Evolutionary conservation across 805 yeast species (phyloP).

Genomic region (Nakazawaea holstii): DNA sequence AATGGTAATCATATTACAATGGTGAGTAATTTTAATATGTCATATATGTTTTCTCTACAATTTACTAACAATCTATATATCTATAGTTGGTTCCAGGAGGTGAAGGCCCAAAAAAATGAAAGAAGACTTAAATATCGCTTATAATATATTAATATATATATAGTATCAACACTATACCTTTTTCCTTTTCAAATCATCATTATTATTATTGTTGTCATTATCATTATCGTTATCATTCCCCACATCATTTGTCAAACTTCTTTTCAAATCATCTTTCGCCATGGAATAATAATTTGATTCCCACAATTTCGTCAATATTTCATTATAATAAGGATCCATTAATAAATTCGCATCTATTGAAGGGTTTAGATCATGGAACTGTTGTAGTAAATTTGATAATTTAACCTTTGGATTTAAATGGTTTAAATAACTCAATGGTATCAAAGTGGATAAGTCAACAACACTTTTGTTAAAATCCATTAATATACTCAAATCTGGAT

Average conservation of each 20-base stretch:
- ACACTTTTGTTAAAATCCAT: not conserved
- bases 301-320: slow-evolving; percentile 3
- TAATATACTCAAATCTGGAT: slow-evolving; percentile 7
- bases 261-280: not conserved
- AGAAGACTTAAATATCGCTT: not conserved
- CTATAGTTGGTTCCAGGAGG: slow-evolving; percentile 41
- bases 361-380: not conserved
- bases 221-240: not conserved
- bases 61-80: not conserved
- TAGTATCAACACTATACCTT: not conserved
- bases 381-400: not conserved
- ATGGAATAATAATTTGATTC: slow-evolving; percentile 1
- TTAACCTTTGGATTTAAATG: not conserved
- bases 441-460: not conserved
- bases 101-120: slow-evolving; percentile 22
- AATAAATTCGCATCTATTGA: slow-evolving; percentile 1
- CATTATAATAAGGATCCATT: not conserved
- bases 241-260: not conserved
- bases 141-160: no score
- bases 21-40: slow-evolving; percentile 29
- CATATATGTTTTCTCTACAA: not conserved
- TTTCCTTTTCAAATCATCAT: slow-evolving; percentile 9
- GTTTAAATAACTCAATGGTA: slow-evolving; percentile 4
- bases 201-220: not conserved
- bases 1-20: slow-evolving; percentile 71